Evolutionary conservation across 495 filamentous ascomycete genomes (phyloP).

Genomic region (Sabuloglossum arenarium): DNA sequence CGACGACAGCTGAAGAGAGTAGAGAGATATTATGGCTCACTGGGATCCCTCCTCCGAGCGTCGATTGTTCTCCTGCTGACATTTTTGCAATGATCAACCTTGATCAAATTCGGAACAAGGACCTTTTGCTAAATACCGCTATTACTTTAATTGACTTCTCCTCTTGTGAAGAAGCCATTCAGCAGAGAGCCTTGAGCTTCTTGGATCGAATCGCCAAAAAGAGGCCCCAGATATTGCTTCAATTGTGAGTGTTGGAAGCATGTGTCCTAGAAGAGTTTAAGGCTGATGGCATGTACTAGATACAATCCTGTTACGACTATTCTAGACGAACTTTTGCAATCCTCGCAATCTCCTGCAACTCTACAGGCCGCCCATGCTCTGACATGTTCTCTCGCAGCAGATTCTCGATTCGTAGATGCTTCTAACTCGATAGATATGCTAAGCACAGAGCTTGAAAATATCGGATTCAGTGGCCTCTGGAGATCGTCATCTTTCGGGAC

Average conservation of each 20-base stretch:
- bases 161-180: constrained; percentile 30
- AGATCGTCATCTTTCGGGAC: constrained; percentile 25
- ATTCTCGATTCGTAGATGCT: constrained; percentile 20
- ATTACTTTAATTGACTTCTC: constrained; percentile 35
- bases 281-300: constrained; percentile 12
- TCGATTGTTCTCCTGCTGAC: constrained; percentile 14
- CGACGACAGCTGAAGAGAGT: constrained; percentile 12
- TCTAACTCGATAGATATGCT: constrained; percentile 19
- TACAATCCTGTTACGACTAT: constrained; percentile 27
- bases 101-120: constrained; percentile 26
- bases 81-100: constrained; percentile 21
- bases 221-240: constrained; percentile 26
- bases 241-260: constrained; percentile 21
- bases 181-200: constrained; percentile 30
- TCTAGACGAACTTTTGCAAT: constrained; percentile 31
- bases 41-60: constrained; percentile 17
- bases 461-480: constrained; percentile 36
- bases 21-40: constrained; percentile 23
- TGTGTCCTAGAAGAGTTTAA: not conserved
- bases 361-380: constrained; percentile 30
- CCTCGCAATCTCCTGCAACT: constrained; percentile 28
- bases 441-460: constrained; percentile 27
- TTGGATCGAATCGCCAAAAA: constrained; percentile 25
- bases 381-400: constrained; percentile 26
- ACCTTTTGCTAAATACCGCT: constrained; percentile 32